Base-by-base conservation (phyloP, 2,329 filamentous ascomycete genomes). In the Microascus cirrosus region DNA sequence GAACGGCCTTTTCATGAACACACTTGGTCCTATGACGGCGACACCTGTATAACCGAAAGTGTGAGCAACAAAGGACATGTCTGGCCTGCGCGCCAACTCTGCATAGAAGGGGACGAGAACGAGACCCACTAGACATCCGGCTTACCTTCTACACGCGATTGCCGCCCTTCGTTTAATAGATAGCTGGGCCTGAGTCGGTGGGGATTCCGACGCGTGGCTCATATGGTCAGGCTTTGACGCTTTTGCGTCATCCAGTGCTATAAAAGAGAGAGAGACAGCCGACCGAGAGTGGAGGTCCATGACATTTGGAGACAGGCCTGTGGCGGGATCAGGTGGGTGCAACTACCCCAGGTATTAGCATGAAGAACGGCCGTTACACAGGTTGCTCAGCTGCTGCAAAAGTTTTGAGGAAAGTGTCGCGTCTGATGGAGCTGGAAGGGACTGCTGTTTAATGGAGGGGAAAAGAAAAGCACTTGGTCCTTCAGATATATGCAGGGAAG, bases 21-120 rank as follows among this genome's bases (percentile, higher is more conserved):
- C 79, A 82, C 68, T 81, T 82, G 65, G 77, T 80, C 60, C 79
- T 75, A 72, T 81, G 77, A 36, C 78, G 77, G 36, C 79, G 78
- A 61, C 79, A 82, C 70, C 77, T 79, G 25, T 20, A 42, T 24
- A 25, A 20, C 25, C 25, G 32, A 10, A 52, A 28, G 48, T 20
- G 24, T 34, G 20, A 53, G 51, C 15, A 13, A 34, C 24, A 10
- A 53, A 13, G n/a, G 24, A n/a, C 10, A 34, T 32, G 24, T 5
- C 28, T 34, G 51, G 24, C 24, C 56, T 18, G 58, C 35, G 42
- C 57, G 53, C 39, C 22, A 50, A 48, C 34, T 13, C 4, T 13
- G 51, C 28, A 22, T 25, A 58, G 18, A 36, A 7, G 32, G 57
- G 25, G 53, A n/a, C 28, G 28, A 34, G 42, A 20, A 6, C 13